These are phyloP conservation scores for Salix dunnii DNA, from an alignment of 345 rosid species.

Conservation along the genomic window DNA sequence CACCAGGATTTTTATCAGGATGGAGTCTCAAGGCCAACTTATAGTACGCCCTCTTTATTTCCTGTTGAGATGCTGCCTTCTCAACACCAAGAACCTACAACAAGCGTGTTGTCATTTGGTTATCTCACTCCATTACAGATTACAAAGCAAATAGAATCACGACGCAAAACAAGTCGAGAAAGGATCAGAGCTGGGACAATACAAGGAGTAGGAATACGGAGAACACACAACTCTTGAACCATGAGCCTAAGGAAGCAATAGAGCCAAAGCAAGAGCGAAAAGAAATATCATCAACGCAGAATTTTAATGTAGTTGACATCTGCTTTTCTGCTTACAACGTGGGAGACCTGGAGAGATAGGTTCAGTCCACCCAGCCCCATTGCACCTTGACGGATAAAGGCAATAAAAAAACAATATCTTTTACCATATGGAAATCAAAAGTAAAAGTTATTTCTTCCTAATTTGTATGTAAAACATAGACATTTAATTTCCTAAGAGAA, in stretches of 20 bases:
- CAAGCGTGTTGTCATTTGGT: not conserved
- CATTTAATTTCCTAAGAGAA: not conserved
- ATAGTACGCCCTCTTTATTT: conserved; percentile 85
- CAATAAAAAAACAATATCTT: too few species aligned
- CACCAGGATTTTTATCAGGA: conserved; percentile 89
- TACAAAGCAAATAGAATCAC: not conserved
- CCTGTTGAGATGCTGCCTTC: conserved; percentile 65
- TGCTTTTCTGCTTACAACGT: not conserved
- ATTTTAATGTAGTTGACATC: not conserved
- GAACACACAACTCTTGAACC: not conserved
- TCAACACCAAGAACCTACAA: conserved; percentile 77
- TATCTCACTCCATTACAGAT: conserved; percentile 6
- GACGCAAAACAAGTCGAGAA: not conserved
- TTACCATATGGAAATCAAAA: not conserved
- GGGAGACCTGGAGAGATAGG: not conserved
- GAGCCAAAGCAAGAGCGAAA: not conserved
- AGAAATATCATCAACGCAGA: not conserved
- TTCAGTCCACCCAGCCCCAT: not conserved
- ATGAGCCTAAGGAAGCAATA: not conserved
- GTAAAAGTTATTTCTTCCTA: not conserved
- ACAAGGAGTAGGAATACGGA: not conserved
- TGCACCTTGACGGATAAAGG: not conserved
- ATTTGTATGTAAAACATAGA: not conserved
- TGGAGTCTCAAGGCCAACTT: conserved; percentile 82
- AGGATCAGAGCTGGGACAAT: not conserved